Percentiles rank a stretch among this genome's conserved stretches.
Evolutionary conservation across 345 rosid species (phyloP).

Genomic region (Ceriops tagal): DNA sequence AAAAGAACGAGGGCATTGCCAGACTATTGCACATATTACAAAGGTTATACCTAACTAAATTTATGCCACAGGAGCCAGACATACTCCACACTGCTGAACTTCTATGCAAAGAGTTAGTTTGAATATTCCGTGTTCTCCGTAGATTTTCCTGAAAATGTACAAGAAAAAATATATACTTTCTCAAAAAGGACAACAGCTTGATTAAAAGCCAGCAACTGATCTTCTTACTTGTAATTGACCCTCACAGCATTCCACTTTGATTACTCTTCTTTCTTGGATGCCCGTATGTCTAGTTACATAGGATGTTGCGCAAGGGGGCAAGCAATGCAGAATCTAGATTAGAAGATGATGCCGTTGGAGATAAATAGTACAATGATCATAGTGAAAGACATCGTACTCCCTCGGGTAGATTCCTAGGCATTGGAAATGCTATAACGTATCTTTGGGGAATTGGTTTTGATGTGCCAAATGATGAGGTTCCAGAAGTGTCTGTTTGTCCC

Average conservation of each 20-base stretch:
- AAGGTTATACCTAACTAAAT: conserved; percentile 24
- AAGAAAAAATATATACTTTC: conserved; percentile 35
- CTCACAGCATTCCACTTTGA: conserved; percentile 20
- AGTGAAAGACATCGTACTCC: conserved; percentile 86
- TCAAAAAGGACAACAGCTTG: conserved; percentile 35
- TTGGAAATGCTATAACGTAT: conserved; percentile 67
- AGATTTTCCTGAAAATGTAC: conserved; percentile 37
- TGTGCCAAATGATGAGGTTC: conserved; percentile 39
- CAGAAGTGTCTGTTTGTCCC: conserved; percentile 45
- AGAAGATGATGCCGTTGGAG: conserved; percentile 20
- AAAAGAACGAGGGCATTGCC: background rate
- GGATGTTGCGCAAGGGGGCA: background rate
- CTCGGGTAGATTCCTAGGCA: conserved; percentile 81
- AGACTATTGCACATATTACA: conserved; percentile 9
- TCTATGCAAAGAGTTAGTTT: conserved; percentile 24
- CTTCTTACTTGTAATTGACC: conserved; percentile 22
- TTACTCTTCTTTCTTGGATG: conserved; percentile 23
- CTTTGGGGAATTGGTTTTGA: conserved; percentile 55
- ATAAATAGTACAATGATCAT: conserved; percentile 36
- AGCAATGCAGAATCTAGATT: conserved; percentile 21
- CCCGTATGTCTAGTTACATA: conserved; percentile 17
- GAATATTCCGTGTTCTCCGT: conserved; percentile 34
- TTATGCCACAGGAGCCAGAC: conserved; percentile 27
- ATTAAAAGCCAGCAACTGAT: conserved; percentile 19
- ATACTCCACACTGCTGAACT: conserved; percentile 28